Conservation (phyloP, 345 rosid species). For the Populus pruinosa region DNA sequence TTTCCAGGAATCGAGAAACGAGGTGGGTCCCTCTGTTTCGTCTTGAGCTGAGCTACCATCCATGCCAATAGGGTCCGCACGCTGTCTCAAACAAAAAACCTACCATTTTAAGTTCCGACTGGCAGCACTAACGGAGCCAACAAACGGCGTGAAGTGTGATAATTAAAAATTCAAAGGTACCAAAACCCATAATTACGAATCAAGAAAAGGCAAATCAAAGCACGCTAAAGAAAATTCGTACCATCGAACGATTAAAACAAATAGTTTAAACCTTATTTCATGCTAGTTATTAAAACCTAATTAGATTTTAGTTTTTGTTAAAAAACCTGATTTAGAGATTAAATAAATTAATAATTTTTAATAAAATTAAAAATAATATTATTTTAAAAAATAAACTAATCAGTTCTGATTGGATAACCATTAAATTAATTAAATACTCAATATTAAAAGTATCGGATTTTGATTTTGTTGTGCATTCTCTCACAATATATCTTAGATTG, state of each 20-base stretch:
- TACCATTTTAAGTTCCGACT: not conserved
- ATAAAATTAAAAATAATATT: no score
- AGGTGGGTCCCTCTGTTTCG: slow-evolving; percentile 21
- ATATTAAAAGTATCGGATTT: no score
- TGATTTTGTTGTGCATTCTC: no score
- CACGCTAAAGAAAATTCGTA: not conserved
- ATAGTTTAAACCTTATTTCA: no score
- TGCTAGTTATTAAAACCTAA: no score
- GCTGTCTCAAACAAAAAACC: not conserved
- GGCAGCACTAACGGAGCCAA: slow-evolving; percentile 4
- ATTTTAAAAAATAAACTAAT: no score
- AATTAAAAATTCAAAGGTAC: not conserved
- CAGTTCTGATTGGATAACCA: no score
- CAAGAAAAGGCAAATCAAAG: not conserved
- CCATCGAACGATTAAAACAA: slow-evolving; percentile 8
- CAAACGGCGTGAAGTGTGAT: slow-evolving; percentile 22
- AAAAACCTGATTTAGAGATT: no score
- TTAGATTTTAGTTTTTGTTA: no score
- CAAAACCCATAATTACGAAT: slow-evolving; percentile 10
- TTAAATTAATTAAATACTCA: no score
- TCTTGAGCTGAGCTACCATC: not conserved
- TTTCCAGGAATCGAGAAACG: slow-evolving; percentile 10
- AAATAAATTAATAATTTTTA: no score
- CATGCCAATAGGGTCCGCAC: slow-evolving; percentile 17
- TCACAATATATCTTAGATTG: no score